A percentile compares a stretch with the other conserved stretches of the same genome.
Evolutionary conservation across 257 asterid genomes (phyloP).

Genomic region (Penstemon eatonii): DNA sequence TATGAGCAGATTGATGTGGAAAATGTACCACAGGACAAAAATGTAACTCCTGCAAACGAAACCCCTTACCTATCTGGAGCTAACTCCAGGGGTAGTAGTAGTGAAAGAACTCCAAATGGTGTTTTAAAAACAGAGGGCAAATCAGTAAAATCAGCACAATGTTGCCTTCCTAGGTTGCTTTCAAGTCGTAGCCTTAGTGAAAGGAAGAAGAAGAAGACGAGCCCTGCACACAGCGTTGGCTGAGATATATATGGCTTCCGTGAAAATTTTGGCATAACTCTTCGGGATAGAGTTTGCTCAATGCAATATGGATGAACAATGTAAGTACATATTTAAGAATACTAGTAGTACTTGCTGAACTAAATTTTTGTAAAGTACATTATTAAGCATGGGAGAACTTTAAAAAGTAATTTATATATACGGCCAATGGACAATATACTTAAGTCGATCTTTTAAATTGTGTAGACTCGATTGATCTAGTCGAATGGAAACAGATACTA

Average conservation of each 20-base stretch:
- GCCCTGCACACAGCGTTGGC: conserved; percentile 29
- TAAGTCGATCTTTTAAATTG: neutral
- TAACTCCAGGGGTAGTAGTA: conserved; percentile 26
- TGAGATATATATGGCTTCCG: neutral
- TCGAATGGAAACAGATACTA: too few species aligned
- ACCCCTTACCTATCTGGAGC: conserved; percentile 28
- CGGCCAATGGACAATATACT: neutral
- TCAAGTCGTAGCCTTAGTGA: conserved; percentile 51
- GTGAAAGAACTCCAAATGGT: conserved; percentile 35
- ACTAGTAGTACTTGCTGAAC: conserved; percentile 21
- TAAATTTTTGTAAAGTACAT: conserved; percentile 11
- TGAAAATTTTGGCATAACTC: conserved; percentile 19
- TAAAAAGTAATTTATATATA: too few species aligned
- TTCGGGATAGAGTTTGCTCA: conserved; percentile 14
- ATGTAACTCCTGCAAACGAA: conserved; percentile 24
- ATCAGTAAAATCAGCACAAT: conserved; percentile 39
- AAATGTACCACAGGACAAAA: conserved; percentile 20
- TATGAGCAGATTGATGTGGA: conserved; percentile 32
- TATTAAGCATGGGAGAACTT: conserved; percentile 7
- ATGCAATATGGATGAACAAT: conserved; percentile 29
- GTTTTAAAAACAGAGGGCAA: conserved; percentile 20
- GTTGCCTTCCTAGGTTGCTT: conserved; percentile 66
- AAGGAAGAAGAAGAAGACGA: conserved; percentile 48
- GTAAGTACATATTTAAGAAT: conserved; percentile 22
- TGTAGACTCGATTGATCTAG: too few species aligned